Evolutionary conservation across 2,329 filamentous ascomycete species (phyloP), one percentile per base, ranked within the genome.

Genomic region (Exophiala sp.): DNA sequence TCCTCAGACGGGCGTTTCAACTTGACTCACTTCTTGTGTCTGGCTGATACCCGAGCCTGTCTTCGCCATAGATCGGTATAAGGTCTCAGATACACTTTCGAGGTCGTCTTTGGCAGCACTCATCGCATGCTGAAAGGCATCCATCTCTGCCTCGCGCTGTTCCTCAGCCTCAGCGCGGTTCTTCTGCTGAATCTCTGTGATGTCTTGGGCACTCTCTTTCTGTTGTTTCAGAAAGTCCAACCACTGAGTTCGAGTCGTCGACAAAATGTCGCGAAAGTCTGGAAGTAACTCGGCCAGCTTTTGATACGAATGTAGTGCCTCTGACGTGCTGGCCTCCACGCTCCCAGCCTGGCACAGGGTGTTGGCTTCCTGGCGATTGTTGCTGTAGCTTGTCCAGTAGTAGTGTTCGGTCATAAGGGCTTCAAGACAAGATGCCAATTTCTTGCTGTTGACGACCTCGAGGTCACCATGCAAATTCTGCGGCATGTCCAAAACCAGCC

Each of bases 331-430:
- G 10, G 57, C 49, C 20, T 60, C 57, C 7, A 60, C 45, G 9
- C 51, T 76, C 39, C 80, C 78, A 24, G 82, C 82, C 57, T 84
- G 78, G 59, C 85, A 87, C 61, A 87, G 81, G 14, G 82, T 69
- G 40, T 82, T 71, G 2, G 82, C 82, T 59, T 84, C 83, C 52
- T 84, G 80, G 51, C 77, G 74, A 53, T 75, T 80, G 66, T 84
- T 84, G 60, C 80, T 82, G 69, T 83, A 87, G 20, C 82, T 85
- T 1, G 77, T 84, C 83, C 83, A 87, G 65, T 75, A 79, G 41
- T 83, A 81, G 1, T 78, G 75, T 20, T 77, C 73, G 14, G 75
- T 74, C 42, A 79, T 77, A 1, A 87, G 67, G 3, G 75, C 75
- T 42, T 70, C 72, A 3, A 84, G 68, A 60, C 84, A 88, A 8